phyloP scores from a whole-genome alignment of 176 grass and related monocot species.

The Carex scoparia region DNA sequence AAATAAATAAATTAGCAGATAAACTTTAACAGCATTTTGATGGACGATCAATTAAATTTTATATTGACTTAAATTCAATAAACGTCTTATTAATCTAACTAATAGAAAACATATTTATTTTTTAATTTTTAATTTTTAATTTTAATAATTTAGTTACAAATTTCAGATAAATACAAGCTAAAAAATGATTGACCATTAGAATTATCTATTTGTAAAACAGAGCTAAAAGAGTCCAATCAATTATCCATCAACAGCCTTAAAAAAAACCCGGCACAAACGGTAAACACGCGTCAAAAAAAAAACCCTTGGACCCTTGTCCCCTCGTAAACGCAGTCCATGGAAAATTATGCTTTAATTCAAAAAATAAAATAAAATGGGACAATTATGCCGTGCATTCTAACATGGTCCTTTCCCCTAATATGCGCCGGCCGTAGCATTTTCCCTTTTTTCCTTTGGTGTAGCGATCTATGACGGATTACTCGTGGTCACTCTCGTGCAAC shows the following conservation, averaged over 20 bases:
- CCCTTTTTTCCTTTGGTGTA: not conserved
- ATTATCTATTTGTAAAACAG: not conserved
- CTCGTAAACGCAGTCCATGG: not conserved
- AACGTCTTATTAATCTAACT: not conserved
- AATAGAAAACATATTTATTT: not conserved
- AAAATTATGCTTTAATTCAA: constrained; percentile 9
- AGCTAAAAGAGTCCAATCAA: not conserved
- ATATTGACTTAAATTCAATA: not conserved
- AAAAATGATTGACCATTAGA: no score
- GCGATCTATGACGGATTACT: not conserved
- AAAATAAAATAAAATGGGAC: not conserved
- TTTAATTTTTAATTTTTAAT: no score
- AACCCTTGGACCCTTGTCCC: not conserved
- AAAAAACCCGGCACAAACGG: not conserved
- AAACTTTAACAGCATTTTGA: not conserved
- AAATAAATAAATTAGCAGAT: not conserved
- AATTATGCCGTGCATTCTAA: constrained; percentile 1
- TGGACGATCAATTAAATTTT: not conserved
- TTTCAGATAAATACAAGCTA: not conserved
- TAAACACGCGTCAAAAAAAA: not conserved
- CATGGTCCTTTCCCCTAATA: not conserved
- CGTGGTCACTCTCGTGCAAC: not conserved
- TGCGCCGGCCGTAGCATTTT: not conserved
- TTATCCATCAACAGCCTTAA: not conserved
- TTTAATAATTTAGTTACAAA: no score